Evolutionary conservation across 208 protist genomes (phyloP).

Genomic region (Acanthamoeba rhysodes): DNA sequence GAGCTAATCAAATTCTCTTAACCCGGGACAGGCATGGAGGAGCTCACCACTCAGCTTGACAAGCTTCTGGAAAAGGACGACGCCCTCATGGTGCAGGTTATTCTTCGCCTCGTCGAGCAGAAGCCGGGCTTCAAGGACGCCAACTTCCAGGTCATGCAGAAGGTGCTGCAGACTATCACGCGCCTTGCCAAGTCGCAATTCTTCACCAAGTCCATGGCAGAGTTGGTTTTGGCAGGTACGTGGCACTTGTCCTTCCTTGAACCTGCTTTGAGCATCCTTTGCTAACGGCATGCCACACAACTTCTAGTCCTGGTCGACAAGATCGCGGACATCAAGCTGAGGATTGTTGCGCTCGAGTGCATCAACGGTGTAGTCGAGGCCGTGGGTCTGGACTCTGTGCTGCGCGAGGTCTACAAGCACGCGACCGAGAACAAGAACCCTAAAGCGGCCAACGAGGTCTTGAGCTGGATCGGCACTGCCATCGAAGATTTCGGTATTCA

Average conservation of each 20-base stretch:
- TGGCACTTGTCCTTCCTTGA: background rate
- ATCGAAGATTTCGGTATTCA: constrained; percentile 71
- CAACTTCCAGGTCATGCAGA: constrained; percentile 70
- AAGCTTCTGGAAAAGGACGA: constrained; percentile 71
- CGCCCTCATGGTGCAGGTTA: constrained; percentile 18
- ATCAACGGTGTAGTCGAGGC: constrained; percentile 63
- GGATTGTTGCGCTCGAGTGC: constrained; percentile 11
- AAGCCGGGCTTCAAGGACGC: constrained; percentile 69
- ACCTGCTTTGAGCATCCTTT: background rate
- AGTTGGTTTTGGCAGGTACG: constrained; percentile 13
- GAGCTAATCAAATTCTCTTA: background rate
- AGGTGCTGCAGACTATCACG: constrained; percentile 11
- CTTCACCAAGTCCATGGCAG: constrained; percentile 59
- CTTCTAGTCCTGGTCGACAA: constrained; percentile 72
- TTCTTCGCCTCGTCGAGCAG: constrained; percentile 60
- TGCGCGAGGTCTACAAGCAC: constrained; percentile 72
- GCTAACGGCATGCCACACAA: background rate
- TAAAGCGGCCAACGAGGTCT: constrained; percentile 63
- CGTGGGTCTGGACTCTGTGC: constrained; percentile 67
- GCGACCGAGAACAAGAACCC: constrained; percentile 70
- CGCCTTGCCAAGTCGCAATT: constrained; percentile 64
- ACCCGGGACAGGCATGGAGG: constrained; percentile 36
- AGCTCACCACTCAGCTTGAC: constrained; percentile 12
- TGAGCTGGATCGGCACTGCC: constrained; percentile 61
- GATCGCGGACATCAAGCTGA: constrained; percentile 81